Conservation (phyloP, 1,284 basidiomycete species). For the Apiotrichum porosum region DNA sequence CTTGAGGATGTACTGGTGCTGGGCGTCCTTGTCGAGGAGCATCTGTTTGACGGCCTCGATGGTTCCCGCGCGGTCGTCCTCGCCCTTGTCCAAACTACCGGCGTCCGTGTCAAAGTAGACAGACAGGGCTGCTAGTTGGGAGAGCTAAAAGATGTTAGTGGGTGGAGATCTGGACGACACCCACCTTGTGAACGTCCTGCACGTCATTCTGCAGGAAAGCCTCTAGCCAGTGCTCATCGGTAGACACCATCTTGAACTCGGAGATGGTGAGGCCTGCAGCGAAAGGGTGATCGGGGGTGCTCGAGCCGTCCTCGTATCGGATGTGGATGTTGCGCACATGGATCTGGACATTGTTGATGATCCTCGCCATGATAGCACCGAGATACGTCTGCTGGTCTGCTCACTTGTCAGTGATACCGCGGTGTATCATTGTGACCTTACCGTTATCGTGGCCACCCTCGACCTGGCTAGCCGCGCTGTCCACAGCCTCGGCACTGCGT, state of each 20-base stretch:
- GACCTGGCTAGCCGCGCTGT: slow-evolving; percentile 52
- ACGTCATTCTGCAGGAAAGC: slow-evolving; percentile 89
- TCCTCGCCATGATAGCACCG: slow-evolving; percentile 79
- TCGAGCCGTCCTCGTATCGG: slow-evolving; percentile 92
- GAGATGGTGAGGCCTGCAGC: slow-evolving; percentile 88
- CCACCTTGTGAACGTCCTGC: slow-evolving; percentile 84
- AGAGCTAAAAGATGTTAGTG: slow-evolving; percentile 60
- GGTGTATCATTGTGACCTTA: too few species aligned
- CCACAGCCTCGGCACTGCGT: slow-evolving; percentile 80
- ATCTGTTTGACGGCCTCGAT: slow-evolving; percentile 72
- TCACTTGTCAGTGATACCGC: background rate
- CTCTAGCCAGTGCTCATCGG: slow-evolving; percentile 86
- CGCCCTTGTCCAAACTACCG: slow-evolving; percentile 65
- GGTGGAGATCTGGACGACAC: too few species aligned
- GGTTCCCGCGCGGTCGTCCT: slow-evolving; percentile 56
- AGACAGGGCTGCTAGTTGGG: slow-evolving; percentile 79
- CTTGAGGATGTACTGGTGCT: slow-evolving; percentile 92
- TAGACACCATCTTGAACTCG: slow-evolving; percentile 88
- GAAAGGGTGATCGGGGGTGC: slow-evolving; percentile 95
- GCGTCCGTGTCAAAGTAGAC: slow-evolving; percentile 97
- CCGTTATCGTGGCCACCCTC: slow-evolving; percentile 49
- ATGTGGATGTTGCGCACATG: slow-evolving; percentile 93
- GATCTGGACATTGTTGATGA: slow-evolving; percentile 95
- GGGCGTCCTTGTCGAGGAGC: slow-evolving; percentile 57
- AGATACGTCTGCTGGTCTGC: slow-evolving; percentile 66